These are phyloP conservation scores for Colletotrichum acutatum DNA, from an alignment of 2,329 filamentous ascomycete genomes.

Conservation along the genomic window DNA sequence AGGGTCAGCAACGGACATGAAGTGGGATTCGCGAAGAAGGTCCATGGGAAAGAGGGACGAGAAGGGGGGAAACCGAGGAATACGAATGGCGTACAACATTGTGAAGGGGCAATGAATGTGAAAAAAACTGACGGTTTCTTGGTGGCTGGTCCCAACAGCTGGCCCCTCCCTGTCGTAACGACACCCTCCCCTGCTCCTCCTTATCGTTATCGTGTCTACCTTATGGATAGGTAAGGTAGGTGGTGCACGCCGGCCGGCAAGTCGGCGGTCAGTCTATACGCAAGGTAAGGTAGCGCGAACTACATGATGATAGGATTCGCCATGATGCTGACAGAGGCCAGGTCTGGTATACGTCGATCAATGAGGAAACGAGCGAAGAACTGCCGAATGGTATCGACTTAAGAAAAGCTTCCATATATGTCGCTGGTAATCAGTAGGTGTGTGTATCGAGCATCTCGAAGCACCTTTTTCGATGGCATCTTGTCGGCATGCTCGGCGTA, in stretches of 20 bases:
- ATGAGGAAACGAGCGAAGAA: not conserved
- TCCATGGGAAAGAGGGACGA: not conserved
- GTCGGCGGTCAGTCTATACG: constrained; percentile 5
- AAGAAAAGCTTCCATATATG: not conserved
- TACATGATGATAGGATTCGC: not conserved
- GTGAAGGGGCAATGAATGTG: not conserved
- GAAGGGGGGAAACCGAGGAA: not conserved
- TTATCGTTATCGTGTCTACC: constrained; percentile 6
- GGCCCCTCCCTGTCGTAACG: not conserved
- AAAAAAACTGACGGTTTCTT: not conserved
- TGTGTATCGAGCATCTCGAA: not conserved
- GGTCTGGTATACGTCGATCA: not conserved
- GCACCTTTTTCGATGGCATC: not conserved
- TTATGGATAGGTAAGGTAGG: not conserved
- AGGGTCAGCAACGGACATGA: not conserved
- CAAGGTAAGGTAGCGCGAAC: not conserved
- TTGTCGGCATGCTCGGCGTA: not conserved
- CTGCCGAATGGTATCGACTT: not conserved
- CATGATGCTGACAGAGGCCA: not conserved
- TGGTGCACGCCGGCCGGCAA: constrained; percentile 14
- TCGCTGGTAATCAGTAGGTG: not conserved
- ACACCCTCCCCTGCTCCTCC: constrained; percentile 1
- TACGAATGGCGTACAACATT: not conserved
- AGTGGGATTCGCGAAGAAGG: not conserved
- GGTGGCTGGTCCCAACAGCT: not conserved